Base-by-base conservation (phyloP, 352 stramenopile genomes). In the Globisporangium splendens region DNA sequence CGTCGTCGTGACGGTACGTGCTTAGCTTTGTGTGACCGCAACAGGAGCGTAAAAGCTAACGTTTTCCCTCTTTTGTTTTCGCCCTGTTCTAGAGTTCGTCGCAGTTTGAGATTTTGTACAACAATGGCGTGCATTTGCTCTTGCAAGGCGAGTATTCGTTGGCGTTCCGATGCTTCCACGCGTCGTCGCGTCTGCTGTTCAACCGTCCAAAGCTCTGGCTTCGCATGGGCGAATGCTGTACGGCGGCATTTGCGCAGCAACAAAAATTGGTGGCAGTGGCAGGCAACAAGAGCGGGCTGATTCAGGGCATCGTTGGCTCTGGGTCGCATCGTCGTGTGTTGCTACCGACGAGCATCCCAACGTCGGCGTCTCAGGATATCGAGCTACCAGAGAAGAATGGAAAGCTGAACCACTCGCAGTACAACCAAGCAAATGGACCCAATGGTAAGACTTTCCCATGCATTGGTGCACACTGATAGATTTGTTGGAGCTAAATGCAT, bases 201-300 rank as follows among this genome's bases (percentile, higher is more conserved):
- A 96, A 97, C 59, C 86, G 91, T 8, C 91, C 91, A 3, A 94
- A 96, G 71, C 68, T 97, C 43, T 97, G 91, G 91, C 77, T 97
- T 8, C 86, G 91, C 8, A 87, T 97, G 63, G 91, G 89, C 6
- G 91, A 97, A 71, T 97, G 89, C 68, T 95, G 89, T 62, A 96
- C 93, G 21, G 82, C 83, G 3, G 82, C 83, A 18, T 92, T 88
- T 55, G 84, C 83, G 0, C 78, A 92, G 63, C 78, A 92, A 54
- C 71, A 86, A 46, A 86, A 85, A 18, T 28, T 88, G 8, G 61
- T 72, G 15, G 66, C 75, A 8, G 65, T 74, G 2, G 73, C 79
- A 35, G 75, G 79, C 46, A 89, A 91, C 77, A 93, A 91, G 70
- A 95, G 83, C 35, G 82, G 82, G 15, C 48, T 95, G 54, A 90